Evolutionary conservation across 179 eudicot genomes (phyloP).

Genomic region (Beta lomatogona): DNA sequence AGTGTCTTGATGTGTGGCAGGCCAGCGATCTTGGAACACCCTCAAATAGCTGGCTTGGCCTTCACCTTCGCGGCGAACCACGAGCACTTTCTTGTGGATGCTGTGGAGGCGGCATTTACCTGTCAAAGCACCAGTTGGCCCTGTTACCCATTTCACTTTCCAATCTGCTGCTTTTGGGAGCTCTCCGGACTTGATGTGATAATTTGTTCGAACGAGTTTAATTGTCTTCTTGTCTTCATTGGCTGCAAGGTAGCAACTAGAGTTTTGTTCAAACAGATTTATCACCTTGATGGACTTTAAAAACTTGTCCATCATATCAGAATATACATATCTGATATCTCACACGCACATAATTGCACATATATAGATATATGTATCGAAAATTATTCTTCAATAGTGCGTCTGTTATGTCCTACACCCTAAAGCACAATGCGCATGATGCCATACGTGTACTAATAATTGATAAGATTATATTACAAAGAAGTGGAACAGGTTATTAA

Average conservation of each 20-base stretch:
- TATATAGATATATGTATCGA: not conserved
- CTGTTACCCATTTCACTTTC: slow-evolving; percentile 8
- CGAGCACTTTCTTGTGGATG: not conserved
- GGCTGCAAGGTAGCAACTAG: not conserved
- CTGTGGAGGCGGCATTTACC: slow-evolving; percentile 12
- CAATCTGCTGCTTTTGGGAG: slow-evolving; percentile 3
- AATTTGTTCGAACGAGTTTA: not conserved
- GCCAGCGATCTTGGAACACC: slow-evolving; percentile 1
- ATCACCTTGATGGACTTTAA: slow-evolving; percentile 11
- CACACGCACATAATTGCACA: not conserved
- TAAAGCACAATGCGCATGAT: too few relatives aligned
- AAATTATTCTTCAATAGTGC: not conserved
- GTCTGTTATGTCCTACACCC: too few relatives aligned
- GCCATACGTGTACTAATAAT: too few relatives aligned
- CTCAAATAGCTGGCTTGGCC: not conserved
- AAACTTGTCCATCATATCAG: slow-evolving; percentile 4
- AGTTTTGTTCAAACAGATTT: not conserved
- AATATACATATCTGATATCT: not conserved
- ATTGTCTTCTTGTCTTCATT: slow-evolving; percentile 8
- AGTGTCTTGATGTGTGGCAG: not conserved
- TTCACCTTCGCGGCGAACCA: slow-evolving; percentile 2
- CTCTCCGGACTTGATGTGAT: not conserved
- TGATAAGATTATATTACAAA: too few relatives aligned
- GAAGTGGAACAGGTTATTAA: too few relatives aligned
- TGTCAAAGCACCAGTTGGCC: not conserved